Conservation (phyloP, 2,329 filamentous ascomycete species). For the Lizonia empirigonia region DNA sequence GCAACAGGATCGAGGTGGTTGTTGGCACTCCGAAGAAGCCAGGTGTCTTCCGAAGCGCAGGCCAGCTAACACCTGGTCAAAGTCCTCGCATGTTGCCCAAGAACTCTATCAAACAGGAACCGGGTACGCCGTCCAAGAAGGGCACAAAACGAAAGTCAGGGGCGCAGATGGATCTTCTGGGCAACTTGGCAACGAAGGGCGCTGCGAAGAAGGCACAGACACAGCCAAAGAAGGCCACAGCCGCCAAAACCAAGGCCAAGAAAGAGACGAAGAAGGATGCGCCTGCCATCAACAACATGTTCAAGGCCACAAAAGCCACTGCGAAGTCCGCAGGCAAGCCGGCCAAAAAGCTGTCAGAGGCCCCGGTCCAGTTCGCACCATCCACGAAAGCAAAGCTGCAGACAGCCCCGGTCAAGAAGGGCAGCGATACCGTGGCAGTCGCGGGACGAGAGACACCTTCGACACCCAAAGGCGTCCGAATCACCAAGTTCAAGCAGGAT, state of each 20-base stretch:
- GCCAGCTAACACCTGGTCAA: conserved; percentile 45
- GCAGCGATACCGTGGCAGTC: conserved; percentile 19
- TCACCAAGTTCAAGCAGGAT: conserved; percentile 33
- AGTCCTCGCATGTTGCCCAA: conserved; percentile 43
- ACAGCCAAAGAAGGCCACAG: conserved; percentile 38
- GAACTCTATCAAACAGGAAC: conserved; percentile 29
- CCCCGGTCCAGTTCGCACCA: neutral
- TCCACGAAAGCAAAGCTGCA: conserved; percentile 1
- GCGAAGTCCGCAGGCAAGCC: conserved; percentile 22
- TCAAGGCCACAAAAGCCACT: conserved; percentile 39
- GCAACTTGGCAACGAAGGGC: conserved; percentile 31
- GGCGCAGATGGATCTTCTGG: conserved; percentile 28
- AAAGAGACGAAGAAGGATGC: conserved; percentile 33
- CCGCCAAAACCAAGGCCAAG: conserved; percentile 34
- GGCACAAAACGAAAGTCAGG: conserved; percentile 41
- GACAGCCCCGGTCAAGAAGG: conserved; percentile 20
- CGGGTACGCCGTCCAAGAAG: conserved; percentile 41
- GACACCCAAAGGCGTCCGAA: conserved; percentile 25
- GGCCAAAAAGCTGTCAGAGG: conserved; percentile 12
- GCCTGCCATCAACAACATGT: conserved; percentile 34
- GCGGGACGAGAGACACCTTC: conserved; percentile 19
- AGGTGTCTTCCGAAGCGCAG: conserved; percentile 35
- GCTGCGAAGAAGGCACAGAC: conserved; percentile 31
- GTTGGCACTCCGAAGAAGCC: conserved; percentile 42
- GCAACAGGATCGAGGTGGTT: conserved; percentile 41